phyloP scores from a whole-genome alignment of 2,329 filamentous ascomycete genomes.

The Exserohilum rostratum region DNA sequence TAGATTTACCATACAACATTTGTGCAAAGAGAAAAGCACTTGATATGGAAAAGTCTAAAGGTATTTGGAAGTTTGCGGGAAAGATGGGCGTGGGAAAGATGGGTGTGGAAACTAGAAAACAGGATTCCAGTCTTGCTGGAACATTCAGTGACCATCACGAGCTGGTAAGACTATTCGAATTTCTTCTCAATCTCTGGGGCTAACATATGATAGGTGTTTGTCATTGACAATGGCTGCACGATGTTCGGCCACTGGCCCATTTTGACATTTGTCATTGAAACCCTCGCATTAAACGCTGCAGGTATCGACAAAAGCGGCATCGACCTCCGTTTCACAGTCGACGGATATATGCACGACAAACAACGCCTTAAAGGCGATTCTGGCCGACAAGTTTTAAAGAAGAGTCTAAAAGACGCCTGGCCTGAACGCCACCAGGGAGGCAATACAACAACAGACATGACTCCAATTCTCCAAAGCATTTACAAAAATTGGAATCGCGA shows the following conservation, averaged over 20 bases:
- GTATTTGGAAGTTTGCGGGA: not conserved
- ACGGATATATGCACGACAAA: not conserved
- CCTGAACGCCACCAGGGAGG: not conserved
- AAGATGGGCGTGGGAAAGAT: not conserved
- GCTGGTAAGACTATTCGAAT: not conserved
- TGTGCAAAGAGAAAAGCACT: not conserved
- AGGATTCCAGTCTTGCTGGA: not conserved
- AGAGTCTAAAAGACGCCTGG: not conserved
- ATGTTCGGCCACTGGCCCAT: slow-evolving; percentile 18
- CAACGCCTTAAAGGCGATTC: not conserved
- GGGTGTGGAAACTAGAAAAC: not conserved
- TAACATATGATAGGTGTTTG: not conserved
- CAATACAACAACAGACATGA: not conserved
- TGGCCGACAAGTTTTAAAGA: not conserved
- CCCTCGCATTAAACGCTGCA: slow-evolving; percentile 18
- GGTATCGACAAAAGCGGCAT: slow-evolving; percentile 23
- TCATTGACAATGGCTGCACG: not conserved
- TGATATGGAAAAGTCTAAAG: not conserved
- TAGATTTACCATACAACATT: not conserved
- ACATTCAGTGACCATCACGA: not conserved
- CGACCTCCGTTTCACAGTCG: slow-evolving; percentile 22
- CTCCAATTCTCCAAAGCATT: not conserved
- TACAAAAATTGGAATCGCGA: not conserved
- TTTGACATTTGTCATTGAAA: slow-evolving; percentile 21
- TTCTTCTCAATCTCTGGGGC: not conserved